phyloP scores from a whole-genome alignment of 2,329 filamentous ascomycete genomes.

The Claviceps lovelessii region DNA sequence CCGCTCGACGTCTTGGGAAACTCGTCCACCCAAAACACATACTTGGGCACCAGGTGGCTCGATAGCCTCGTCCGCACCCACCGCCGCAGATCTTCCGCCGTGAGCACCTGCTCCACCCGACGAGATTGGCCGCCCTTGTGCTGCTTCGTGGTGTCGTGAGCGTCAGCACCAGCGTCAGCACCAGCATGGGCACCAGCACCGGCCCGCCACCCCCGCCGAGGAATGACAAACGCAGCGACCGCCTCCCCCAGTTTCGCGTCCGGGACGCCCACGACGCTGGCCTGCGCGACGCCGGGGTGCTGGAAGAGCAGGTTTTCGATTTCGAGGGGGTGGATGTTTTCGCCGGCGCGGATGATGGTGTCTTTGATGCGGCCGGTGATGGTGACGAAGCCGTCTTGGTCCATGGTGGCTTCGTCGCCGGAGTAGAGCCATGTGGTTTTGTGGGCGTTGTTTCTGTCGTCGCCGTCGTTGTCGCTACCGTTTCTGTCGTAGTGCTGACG shows the following conservation, averaged over 20 bases:
- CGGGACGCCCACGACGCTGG: slow-evolving; percentile 68
- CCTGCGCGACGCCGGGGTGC: slow-evolving; percentile 57
- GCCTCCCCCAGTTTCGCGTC: slow-evolving; percentile 75
- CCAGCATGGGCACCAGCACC: background rate
- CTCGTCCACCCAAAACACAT: slow-evolving; percentile 75
- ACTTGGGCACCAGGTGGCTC: slow-evolving; percentile 69
- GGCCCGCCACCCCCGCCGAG: slow-evolving; percentile 18
- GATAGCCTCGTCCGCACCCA: slow-evolving; percentile 61
- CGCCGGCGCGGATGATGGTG: slow-evolving; percentile 83
- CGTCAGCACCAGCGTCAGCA: too few relatives aligned
- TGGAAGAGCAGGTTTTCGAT: slow-evolving; percentile 77
- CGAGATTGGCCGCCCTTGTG: too few relatives aligned
- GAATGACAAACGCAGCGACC: slow-evolving; percentile 70
- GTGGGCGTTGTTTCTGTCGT: background rate
- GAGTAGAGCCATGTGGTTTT: slow-evolving; percentile 71
- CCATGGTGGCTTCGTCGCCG: slow-evolving; percentile 83
- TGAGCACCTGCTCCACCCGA: slow-evolving; percentile 20
- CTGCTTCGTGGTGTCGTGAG: too few relatives aligned
- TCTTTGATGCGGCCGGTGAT: slow-evolving; percentile 93
- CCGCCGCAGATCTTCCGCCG: slow-evolving; percentile 43
- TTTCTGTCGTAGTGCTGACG: slow-evolving; percentile 11
- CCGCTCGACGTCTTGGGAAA: slow-evolving; percentile 92
- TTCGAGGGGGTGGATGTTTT: slow-evolving; percentile 91
- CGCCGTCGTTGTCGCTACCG: background rate
- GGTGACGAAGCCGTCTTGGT: slow-evolving; percentile 64